phyloP scores from a whole-genome alignment of 306 rosid species.

The Astragalus glycyphyllos region DNA sequence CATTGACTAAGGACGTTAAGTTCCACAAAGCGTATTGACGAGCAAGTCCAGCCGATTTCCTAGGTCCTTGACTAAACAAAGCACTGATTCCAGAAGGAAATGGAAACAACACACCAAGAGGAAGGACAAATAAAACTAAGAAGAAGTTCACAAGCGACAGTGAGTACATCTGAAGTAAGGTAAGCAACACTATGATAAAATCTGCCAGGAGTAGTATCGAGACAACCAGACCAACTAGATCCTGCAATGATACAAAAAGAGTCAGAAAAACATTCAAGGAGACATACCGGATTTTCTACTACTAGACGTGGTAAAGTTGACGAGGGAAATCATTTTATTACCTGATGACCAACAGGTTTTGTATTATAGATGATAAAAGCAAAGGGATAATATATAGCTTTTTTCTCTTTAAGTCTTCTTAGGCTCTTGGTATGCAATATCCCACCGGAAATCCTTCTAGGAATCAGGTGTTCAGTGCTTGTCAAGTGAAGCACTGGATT shows the following conservation, averaged over 20 bases:
- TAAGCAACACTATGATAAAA: constrained; percentile 82
- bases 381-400: constrained; percentile 59
- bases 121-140: constrained; percentile 78
- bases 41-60: constrained; percentile 84
- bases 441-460: constrained; percentile 68
- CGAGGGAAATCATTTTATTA: constrained; percentile 42
- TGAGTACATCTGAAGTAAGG: constrained; percentile 86
- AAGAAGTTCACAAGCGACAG: constrained; percentile 70
- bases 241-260: constrained; percentile 57
- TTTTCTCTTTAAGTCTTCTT: constrained; percentile 73
- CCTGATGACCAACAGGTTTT: constrained; percentile 95
- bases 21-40: constrained; percentile 96
- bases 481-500: constrained; percentile 48
- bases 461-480: constrained; percentile 58
- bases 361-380: constrained; percentile 71
- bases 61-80: constrained; percentile 95
- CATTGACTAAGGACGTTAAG: constrained; percentile 89
- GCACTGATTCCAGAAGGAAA: constrained; percentile 97
- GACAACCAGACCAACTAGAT: constrained; percentile 89
- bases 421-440: constrained; percentile 68
- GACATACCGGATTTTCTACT: constrained; percentile 30
- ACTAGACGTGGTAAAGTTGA: constrained; percentile 16
- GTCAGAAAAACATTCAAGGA: constrained; percentile 29
- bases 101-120: constrained; percentile 80
- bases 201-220: constrained; percentile 84